A percentile compares a stretch with the other conserved stretches of the same genome.
Evolutionary conservation across 2,329 filamentous ascomycete genomes (phyloP).

Genomic region (Trichophyton rubrum): DNA sequence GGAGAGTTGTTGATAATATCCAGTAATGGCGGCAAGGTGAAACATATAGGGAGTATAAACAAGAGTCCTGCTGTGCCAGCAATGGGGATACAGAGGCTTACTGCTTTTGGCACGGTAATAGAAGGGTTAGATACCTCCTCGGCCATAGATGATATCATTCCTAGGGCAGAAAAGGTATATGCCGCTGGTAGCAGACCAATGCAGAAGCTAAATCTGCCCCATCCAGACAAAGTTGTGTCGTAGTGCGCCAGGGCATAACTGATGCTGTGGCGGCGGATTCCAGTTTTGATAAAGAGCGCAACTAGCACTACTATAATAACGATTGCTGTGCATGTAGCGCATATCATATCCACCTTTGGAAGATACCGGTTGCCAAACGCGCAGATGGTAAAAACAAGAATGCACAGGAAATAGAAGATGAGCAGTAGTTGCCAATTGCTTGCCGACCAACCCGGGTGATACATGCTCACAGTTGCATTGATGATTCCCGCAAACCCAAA

Average conservation of each 20-base stretch:
- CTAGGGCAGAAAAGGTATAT: conserved; percentile 48
- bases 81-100: conserved; percentile 27
- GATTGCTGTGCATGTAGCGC: conserved; percentile 16
- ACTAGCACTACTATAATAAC: conserved; percentile 48
- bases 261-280: conserved; percentile 41
- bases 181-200: conserved; percentile 48
- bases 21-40: conserved; percentile 9
- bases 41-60: conserved; percentile 12
- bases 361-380: no score
- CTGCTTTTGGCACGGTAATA: conserved; percentile 41
- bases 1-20: conserved; percentile 34
- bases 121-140: conserved; percentile 46
- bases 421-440: no score
- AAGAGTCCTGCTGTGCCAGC: conserved; percentile 44
- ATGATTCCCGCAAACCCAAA: conserved; percentile 24
- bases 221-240: conserved; percentile 10
- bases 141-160: conserved; percentile 52
- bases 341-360: no score
- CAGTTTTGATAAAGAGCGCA: conserved; percentile 43
- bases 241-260: conserved; percentile 25
- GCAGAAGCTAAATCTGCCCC: conserved; percentile 46
- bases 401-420: no score
- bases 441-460: no score
- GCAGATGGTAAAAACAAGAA: no score
- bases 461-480: no score